phyloP scores from a whole-genome alignment of 1,284 basidiomycete species.

The Lignosus rhinocerotis region DNA sequence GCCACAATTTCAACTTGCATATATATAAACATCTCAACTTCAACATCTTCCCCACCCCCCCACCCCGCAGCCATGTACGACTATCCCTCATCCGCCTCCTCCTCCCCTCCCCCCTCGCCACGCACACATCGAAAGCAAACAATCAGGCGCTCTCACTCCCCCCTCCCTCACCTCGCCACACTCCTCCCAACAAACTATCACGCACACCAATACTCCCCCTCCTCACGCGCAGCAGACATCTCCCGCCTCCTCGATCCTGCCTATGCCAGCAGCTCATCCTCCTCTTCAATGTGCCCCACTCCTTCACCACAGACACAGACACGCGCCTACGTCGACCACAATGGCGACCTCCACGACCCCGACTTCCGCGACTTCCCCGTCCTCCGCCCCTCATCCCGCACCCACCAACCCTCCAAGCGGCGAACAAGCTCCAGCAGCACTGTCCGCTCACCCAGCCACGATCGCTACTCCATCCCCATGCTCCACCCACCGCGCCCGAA shows the following conservation, averaged over 20 bases:
- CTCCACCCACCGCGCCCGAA: slow-evolving; percentile 28
- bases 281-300: slow-evolving; percentile 35
- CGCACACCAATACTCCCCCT: slow-evolving; percentile 34
- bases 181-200: slow-evolving; percentile 28
- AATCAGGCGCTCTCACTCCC: slow-evolving; percentile 28
- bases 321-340: slow-evolving; percentile 56
- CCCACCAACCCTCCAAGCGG: slow-evolving; percentile 9
- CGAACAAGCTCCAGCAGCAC: slow-evolving; percentile 26
- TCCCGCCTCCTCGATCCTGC: slow-evolving; percentile 64
- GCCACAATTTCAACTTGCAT: slow-evolving; percentile 16
- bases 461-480: slow-evolving; percentile 24
- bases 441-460: slow-evolving; percentile 29
- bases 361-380: slow-evolving; percentile 66
- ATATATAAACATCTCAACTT: slow-evolving; percentile 15
- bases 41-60: slow-evolving; percentile 8
- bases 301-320: slow-evolving; percentile 33
- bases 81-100: slow-evolving; percentile 15
- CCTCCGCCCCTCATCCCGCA: slow-evolving; percentile 31
- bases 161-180: slow-evolving; percentile 30
- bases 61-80: slow-evolving; percentile 24
- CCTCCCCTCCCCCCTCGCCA: slow-evolving; percentile 22
- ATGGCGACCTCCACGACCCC: slow-evolving; percentile 66
- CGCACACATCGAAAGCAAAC: slow-evolving; percentile 12
- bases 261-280: slow-evolving; percentile 44
- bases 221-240: slow-evolving; percentile 50